Percentiles rank a stretch among this genome's conserved stretches.
Conservation (phyloP, 2,329 filamentous ascomycete species). For the Oidium heveae region DNA sequence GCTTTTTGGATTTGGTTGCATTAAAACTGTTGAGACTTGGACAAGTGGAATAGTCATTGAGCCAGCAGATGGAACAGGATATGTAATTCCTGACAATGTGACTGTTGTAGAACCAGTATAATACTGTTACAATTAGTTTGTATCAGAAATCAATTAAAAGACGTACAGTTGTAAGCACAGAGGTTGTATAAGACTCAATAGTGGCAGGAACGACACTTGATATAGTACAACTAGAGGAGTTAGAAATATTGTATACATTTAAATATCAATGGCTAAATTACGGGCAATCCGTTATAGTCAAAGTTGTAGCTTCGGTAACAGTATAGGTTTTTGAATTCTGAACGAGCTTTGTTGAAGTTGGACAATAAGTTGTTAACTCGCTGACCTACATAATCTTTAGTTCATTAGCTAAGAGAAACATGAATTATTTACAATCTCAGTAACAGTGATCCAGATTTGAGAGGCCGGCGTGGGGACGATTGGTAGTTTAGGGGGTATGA, state of each 20-base stretch:
- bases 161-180: conserved; percentile 11
- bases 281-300: conserved; percentile 23
- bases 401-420: neutral
- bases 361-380: neutral
- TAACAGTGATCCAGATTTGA: conserved; percentile 17
- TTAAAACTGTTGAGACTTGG: neutral
- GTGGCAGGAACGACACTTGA: conserved; percentile 3
- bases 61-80: conserved; percentile 17
- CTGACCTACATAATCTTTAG: neutral
- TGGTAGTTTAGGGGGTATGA: neutral
- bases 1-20: neutral
- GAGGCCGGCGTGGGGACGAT: conserved; percentile 7
- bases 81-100: conserved; percentile 19
- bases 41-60: neutral
- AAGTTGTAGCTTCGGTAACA: conserved; percentile 29
- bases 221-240: conserved; percentile 3
- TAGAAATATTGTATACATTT: neutral
- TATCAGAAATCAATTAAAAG: conserved; percentile 11
- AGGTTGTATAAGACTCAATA: conserved; percentile 3
- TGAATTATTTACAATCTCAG: conserved; percentile 12
- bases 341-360: neutral
- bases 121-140: neutral
- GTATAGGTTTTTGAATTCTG: conserved; percentile 20
- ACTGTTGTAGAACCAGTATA: conserved; percentile 17
- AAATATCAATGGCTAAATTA: conserved; percentile 6